A percentile compares a stretch with the other conserved stretches of the same genome.
Evolutionary conservation across 768 basidiomycete genomes (phyloP).

Genomic region (Naganishia antarctica): DNA sequence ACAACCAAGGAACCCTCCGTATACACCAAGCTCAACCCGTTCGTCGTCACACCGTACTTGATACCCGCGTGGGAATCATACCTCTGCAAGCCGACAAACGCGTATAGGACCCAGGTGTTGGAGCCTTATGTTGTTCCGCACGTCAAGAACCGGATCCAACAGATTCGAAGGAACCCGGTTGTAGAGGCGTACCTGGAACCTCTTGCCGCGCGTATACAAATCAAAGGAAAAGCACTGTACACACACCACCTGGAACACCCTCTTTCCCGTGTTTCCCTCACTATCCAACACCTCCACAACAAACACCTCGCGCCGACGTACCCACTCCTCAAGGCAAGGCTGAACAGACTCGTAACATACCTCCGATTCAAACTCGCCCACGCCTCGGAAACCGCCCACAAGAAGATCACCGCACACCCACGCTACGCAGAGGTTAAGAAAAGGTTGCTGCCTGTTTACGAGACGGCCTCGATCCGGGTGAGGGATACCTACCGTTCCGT

Average conservation of each 20-base stretch:
- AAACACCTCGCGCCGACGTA: slow-evolving; percentile 2
- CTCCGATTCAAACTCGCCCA: not conserved
- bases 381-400: not conserved
- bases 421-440: not conserved
- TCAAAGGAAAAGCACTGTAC: slow-evolving; percentile 5
- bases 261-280: not conserved
- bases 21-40: slow-evolving; percentile 24
- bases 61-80: slow-evolving; percentile 26
- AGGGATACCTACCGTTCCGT: not conserved
- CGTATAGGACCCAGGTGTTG: slow-evolving; percentile 23
- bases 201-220: not conserved
- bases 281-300: not conserved
- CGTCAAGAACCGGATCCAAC: slow-evolving; percentile 14
- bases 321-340: not conserved
- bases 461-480: not conserved
- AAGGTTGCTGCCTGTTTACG: not conserved
- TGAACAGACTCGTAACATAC: slow-evolving; percentile 8
- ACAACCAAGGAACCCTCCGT: not conserved
- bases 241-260: slow-evolving; percentile 7
- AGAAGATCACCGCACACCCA: slow-evolving; percentile 7
- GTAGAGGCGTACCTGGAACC: slow-evolving; percentile 21
- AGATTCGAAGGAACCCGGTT: slow-evolving; percentile 21
- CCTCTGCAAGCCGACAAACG: slow-evolving; percentile 27
- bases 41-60: slow-evolving; percentile 11
- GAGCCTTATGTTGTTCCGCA: slow-evolving; percentile 29